phyloP scores from a whole-genome alignment of 345 rosid genomes.

The Populus nigra region DNA sequence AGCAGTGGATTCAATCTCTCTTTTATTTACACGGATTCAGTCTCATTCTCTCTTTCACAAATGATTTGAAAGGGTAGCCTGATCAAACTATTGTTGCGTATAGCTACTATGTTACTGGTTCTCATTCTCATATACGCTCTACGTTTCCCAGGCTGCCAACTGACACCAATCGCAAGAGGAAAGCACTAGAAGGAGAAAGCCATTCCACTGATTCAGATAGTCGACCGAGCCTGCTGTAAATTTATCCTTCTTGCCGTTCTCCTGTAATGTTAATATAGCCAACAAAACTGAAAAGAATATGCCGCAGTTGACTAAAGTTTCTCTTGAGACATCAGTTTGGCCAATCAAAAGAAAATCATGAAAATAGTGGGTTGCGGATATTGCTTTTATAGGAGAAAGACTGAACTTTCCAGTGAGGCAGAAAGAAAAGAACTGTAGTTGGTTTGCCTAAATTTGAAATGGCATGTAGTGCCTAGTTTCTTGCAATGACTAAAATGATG shows the following conservation, averaged over 20 bases:
- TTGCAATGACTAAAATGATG: too few species aligned
- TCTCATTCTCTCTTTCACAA: too few species aligned
- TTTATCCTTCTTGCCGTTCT: slow-evolving; percentile 3
- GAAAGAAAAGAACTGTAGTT: slow-evolving; percentile 1
- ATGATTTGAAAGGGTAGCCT: background rate
- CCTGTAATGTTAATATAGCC: slow-evolving; percentile 16
- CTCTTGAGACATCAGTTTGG: slow-evolving; percentile 1
- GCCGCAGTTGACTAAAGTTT: slow-evolving; percentile 28
- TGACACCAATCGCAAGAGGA: slow-evolving; percentile 48
- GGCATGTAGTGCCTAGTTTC: too few species aligned
- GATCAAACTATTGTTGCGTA: background rate
- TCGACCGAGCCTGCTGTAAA: slow-evolving; percentile 31
- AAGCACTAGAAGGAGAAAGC: slow-evolving; percentile 48
- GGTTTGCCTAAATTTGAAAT: background rate
- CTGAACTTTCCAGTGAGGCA: slow-evolving; percentile 6
- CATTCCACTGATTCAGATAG: slow-evolving; percentile 47
- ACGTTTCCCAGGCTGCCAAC: slow-evolving; percentile 54
- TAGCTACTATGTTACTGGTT: background rate
- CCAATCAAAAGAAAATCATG: background rate
- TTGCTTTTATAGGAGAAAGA: slow-evolving; percentile 7
- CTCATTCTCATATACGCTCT: background rate
- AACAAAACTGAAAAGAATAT: slow-evolving; percentile 14
- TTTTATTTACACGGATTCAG: background rate
- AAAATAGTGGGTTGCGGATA: background rate
- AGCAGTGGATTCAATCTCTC: background rate